phyloP scores from a whole-genome alignment of 2,329 filamentous ascomycete genomes.

The Mycosphaerella arachidis region DNA sequence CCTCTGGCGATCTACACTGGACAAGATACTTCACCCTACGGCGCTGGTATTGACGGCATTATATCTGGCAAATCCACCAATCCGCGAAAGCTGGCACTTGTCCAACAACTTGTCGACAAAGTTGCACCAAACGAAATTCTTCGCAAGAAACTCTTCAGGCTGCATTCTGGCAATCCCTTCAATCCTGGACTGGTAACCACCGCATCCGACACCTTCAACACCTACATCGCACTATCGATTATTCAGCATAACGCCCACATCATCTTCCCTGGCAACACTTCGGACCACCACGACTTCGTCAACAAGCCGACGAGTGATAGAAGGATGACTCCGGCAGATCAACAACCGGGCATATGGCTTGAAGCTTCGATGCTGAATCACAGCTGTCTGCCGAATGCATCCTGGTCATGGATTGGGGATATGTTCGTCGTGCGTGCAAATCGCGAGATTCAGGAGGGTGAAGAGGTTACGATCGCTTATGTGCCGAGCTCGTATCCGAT shows the following conservation, averaged over 20 bases:
- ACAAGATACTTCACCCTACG: neutral
- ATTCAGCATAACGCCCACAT: conserved; percentile 11
- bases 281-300: conserved; percentile 9
- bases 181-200: neutral
- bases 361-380: conserved; percentile 52
- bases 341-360: conserved; percentile 44
- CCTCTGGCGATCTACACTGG: conserved; percentile 10
- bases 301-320: neutral
- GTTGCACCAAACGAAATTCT: neutral
- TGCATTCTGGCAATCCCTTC: neutral
- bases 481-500: conserved; percentile 7
- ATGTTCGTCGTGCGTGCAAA: conserved; percentile 49
- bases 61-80: conserved; percentile 1
- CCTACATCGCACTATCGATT: conserved; percentile 9
- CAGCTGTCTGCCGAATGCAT: conserved; percentile 47
- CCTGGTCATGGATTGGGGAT: conserved; percentile 51
- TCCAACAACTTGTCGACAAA: conserved; percentile 8
- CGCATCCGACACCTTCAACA: neutral
- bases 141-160: conserved; percentile 1
- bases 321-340: conserved; percentile 1
- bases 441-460: conserved; percentile 38
- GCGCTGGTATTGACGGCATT: neutral
- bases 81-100: neutral
- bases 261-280: conserved; percentile 9
- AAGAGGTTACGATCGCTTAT: conserved; percentile 40